Base-by-base conservation (phyloP, 2,329 filamentous ascomycete species). In the Hymenoscyphus albidus region DNA sequence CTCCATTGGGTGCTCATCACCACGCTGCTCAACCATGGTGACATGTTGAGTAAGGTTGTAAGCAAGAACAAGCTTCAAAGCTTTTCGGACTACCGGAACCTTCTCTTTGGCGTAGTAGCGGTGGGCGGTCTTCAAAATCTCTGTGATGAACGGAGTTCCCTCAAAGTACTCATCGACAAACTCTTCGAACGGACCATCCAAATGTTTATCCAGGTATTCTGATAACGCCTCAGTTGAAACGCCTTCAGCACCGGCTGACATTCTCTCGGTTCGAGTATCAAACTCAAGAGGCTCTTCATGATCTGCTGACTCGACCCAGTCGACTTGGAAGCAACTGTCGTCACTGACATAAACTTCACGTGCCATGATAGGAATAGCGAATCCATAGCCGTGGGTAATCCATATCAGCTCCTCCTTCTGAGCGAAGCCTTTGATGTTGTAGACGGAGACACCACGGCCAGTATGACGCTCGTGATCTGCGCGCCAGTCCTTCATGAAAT, bases 401-500 rank as follows among this genome's bases (percentile, higher is more conserved):
- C 93, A 97, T 78, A 98, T 88, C 60, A 88, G 76, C 0, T 82
- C 85, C 77, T 89, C 87, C 77, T 87, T 88, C 67, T 83, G 81
- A 14, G 85, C 80, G 69, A 89, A 89, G 60, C 93, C 93, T 81
- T 96, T 97, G 80, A 97, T 95, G 75, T 97, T 97, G 78, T 90
- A 93, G 59, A 97, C 90, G 1, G 93, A 96, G 76, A 97, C 92
- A 63, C 91, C 92, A 64, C 91, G 87, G 68, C 87, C 90, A 71
- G 95, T 86, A 76, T 97, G 93, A 71, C 93, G 89, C 80, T 97
- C 93, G 73, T 95, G 97, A 77, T 98, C 94, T 56, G 93, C 93
- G 80, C 94, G 96, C 93, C 93, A 98, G 78, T 97, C 94, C 83
- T 97, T 97, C 91, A 97, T 95, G 82, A 98, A 98, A 79, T 96